These are phyloP conservation scores for Erodium maritimum DNA, from an alignment of 345 rosid genomes.

Conservation along the genomic window DNA sequence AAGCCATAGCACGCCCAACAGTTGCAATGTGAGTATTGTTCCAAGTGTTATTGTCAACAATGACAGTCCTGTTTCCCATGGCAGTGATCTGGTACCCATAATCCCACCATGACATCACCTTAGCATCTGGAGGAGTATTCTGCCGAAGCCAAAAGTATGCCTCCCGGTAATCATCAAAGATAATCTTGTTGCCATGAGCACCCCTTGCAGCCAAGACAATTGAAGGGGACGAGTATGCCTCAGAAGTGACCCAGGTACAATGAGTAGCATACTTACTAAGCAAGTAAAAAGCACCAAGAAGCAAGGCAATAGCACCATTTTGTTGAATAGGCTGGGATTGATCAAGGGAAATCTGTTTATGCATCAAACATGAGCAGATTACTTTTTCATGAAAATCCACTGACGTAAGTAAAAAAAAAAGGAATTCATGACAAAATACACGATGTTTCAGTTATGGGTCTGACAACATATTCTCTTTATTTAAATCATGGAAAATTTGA, in stretches of 20 bases:
- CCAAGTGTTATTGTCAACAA: slow-evolving; percentile 98
- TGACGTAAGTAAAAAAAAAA: too few relatives aligned
- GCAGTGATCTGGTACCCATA: slow-evolving; percentile 99
- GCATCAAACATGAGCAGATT: slow-evolving; percentile 9
- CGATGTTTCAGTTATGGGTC: neutral
- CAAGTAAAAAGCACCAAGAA: slow-evolving; percentile 78
- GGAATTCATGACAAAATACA: neutral
- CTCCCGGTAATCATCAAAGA: slow-evolving; percentile 98
- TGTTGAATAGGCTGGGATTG: slow-evolving; percentile 93
- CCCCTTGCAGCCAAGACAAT: slow-evolving; percentile 99
- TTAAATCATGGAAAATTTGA: too few relatives aligned
- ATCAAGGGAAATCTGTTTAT: slow-evolving; percentile 55
- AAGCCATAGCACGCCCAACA: slow-evolving; percentile 99
- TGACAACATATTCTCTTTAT: too few relatives aligned
- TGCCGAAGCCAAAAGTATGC: slow-evolving; percentile 98
- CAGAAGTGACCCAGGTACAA: slow-evolving; percentile 98
- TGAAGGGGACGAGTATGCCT: slow-evolving; percentile 98
- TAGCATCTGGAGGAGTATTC: slow-evolving; percentile 93
- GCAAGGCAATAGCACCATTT: slow-evolving; percentile 79
- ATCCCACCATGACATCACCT: slow-evolving; percentile 99
- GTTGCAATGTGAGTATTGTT: slow-evolving; percentile 98
- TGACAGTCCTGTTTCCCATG: slow-evolving; percentile 98
- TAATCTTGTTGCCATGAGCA: slow-evolving; percentile 89
- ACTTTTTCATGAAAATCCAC: too few relatives aligned
- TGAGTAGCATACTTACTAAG: slow-evolving; percentile 83